phyloP scores from a whole-genome alignment of 2,329 filamentous ascomycete genomes.

The Emydomyces testavorans region DNA sequence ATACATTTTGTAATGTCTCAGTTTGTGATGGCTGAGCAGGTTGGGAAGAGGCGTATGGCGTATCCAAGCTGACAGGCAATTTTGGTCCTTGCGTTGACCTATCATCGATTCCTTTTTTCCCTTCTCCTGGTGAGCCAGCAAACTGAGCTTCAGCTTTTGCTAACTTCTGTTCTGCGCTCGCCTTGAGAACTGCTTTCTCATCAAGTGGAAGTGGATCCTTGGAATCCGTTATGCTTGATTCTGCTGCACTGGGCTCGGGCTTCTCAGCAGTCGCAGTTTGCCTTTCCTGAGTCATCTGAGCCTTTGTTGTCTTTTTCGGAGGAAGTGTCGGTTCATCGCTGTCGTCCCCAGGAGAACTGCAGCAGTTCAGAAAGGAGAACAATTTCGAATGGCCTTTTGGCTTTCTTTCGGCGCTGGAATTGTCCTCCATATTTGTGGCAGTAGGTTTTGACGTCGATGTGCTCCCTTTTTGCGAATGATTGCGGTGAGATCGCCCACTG shows the following conservation, averaged over 20 bases:
- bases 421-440: slow-evolving; percentile 25
- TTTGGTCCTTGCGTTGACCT: neutral
- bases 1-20: neutral
- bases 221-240: slow-evolving; percentile 32
- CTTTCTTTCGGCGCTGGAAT: slow-evolving; percentile 32
- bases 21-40: neutral
- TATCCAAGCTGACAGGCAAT: neutral
- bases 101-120: neutral
- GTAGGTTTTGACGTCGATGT: slow-evolving; percentile 18
- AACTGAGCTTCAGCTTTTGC: slow-evolving; percentile 14
- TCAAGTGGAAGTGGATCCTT: slow-evolving; percentile 29
- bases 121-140: neutral
- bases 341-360: slow-evolving; percentile 37
- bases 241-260: slow-evolving; percentile 27
- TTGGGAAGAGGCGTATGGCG: neutral
- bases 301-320: slow-evolving; percentile 37
- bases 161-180: slow-evolving; percentile 22
- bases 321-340: slow-evolving; percentile 34
- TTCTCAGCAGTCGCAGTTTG: slow-evolving; percentile 28
- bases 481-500: slow-evolving; percentile 35
- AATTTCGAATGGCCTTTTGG: slow-evolving; percentile 31
- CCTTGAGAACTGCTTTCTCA: slow-evolving; percentile 29
- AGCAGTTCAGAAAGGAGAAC: slow-evolving; percentile 40
- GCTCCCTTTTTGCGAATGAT: slow-evolving; percentile 23
- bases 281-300: slow-evolving; percentile 28